Conservation (phyloP, 371 early-diverging fungal species). For the Blakeslea trispora region DNA sequence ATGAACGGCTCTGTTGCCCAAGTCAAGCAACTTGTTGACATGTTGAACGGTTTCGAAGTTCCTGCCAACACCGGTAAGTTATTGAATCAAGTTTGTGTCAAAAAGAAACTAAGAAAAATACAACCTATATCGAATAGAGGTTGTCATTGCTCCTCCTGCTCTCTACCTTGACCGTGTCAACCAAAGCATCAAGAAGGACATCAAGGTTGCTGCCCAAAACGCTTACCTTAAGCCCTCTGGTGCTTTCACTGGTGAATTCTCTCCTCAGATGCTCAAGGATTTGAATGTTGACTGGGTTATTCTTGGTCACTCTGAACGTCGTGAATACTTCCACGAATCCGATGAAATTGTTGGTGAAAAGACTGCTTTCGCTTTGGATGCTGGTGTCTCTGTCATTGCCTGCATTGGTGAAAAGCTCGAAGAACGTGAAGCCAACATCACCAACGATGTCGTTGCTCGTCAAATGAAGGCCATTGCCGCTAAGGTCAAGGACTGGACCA, state of each 20-base stretch:
- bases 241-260: constrained; percentile 99
- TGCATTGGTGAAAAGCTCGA: constrained; percentile 98
- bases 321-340: constrained; percentile 90
- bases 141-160: constrained; percentile 97
- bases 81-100: too few relatives aligned
- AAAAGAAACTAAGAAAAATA: not conserved
- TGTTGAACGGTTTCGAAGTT: constrained; percentile 71
- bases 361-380: constrained; percentile 84
- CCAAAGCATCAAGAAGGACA: constrained; percentile 71
- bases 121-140: constrained; percentile 60
- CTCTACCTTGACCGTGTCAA: constrained; percentile 89
- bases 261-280: constrained; percentile 96
- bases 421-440: constrained; percentile 89
- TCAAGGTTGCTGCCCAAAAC: constrained; percentile 98
- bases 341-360: constrained; percentile 89
- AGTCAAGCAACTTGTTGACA: constrained; percentile 71
- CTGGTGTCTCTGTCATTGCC: constrained; percentile 92
- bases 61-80: constrained; percentile 46
- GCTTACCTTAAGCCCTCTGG: constrained; percentile 85
- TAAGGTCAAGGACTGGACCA: constrained; percentile 78
- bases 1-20: constrained; percentile 89
- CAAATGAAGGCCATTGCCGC: constrained; percentile 87
- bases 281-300: constrained; percentile 94
- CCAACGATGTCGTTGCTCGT: constrained; percentile 85
- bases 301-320: constrained; percentile 99